phyloP scores from a whole-genome alignment of 148 eudicot species.

The Dysphania ambrosioides region DNA sequence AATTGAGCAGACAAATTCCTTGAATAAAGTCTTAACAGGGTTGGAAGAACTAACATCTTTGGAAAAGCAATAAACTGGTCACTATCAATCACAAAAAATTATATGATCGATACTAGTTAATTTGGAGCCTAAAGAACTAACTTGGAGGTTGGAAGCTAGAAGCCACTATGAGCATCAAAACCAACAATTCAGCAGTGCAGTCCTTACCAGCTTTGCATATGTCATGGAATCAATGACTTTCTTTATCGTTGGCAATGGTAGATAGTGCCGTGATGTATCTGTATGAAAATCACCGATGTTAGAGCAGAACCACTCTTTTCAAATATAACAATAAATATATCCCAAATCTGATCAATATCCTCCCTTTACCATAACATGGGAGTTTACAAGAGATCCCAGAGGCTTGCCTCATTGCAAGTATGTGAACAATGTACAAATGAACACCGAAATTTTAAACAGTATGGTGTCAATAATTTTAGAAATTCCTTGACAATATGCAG shows the following conservation, averaged over 20 bases:
- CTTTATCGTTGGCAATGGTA: constrained; percentile 68
- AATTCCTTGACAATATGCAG: not conserved
- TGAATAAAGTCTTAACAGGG: not conserved
- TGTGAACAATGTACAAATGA: not conserved
- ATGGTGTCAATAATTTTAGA: not conserved
- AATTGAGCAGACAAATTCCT: not conserved
- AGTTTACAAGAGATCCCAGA: too few relatives aligned
- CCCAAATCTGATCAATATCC: too few relatives aligned
- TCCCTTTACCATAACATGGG: too few relatives aligned
- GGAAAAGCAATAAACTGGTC: not conserved
- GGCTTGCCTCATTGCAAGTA: too few relatives aligned
- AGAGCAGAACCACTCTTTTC: constrained; percentile 1
- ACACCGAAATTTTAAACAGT: not conserved
- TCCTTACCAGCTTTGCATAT: constrained; percentile 81
- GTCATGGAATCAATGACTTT: constrained; percentile 92
- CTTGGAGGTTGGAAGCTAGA: not conserved
- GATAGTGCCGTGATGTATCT: constrained; percentile 93
- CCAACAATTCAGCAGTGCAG: not conserved
- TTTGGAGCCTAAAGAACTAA: not conserved
- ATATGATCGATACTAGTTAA: not conserved
- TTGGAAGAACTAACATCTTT: not conserved
- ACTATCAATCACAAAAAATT: not conserved
- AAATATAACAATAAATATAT: too few relatives aligned
- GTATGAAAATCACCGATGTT: constrained; percentile 27
- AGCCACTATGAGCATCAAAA: constrained; percentile 8